A percentile compares a stretch with the other conserved stretches of the same genome.
phyloP scores from a whole-genome alignment of 164 flowering plant species.

The Sextonia rubra region DNA sequence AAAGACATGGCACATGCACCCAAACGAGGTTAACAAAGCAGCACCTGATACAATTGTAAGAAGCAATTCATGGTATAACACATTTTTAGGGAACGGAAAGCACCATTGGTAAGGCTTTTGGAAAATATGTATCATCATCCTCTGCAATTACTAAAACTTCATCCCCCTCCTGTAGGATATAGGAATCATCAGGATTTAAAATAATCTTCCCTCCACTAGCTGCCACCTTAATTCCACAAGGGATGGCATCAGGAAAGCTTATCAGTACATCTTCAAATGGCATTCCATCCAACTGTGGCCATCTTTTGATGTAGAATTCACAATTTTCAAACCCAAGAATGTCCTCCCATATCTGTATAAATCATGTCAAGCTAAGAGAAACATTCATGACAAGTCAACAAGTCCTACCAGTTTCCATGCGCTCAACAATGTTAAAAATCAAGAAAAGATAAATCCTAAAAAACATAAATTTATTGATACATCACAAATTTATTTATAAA shows the following conservation, averaged over 20 bases:
- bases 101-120: slow-evolving; percentile 64
- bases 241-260: slow-evolving; percentile 80
- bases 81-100: slow-evolving; percentile 23
- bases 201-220: slow-evolving; percentile 66
- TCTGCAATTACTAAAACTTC: slow-evolving; percentile 87
- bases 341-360: slow-evolving; percentile 79
- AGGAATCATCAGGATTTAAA: slow-evolving; percentile 71
- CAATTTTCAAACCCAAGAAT: slow-evolving; percentile 86
- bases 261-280: slow-evolving; percentile 74
- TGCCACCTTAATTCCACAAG: slow-evolving; percentile 75
- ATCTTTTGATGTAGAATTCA: slow-evolving; percentile 80
- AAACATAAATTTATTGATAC: neutral
- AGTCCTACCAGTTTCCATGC: neutral
- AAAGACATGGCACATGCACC: neutral
- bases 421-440: neutral
- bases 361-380: neutral
- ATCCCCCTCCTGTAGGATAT: slow-evolving; percentile 76
- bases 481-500: neutral
- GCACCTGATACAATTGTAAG: neutral
- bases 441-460: neutral
- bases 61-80: neutral
- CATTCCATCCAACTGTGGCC: slow-evolving; percentile 79
- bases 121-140: slow-evolving; percentile 77
- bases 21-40: too few relatives aligned
- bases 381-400: neutral